Evolutionary conservation across 495 filamentous ascomycete species (phyloP), one percentile per base, ranked within the genome.

Genomic region (Gamarada debralockiae): DNA sequence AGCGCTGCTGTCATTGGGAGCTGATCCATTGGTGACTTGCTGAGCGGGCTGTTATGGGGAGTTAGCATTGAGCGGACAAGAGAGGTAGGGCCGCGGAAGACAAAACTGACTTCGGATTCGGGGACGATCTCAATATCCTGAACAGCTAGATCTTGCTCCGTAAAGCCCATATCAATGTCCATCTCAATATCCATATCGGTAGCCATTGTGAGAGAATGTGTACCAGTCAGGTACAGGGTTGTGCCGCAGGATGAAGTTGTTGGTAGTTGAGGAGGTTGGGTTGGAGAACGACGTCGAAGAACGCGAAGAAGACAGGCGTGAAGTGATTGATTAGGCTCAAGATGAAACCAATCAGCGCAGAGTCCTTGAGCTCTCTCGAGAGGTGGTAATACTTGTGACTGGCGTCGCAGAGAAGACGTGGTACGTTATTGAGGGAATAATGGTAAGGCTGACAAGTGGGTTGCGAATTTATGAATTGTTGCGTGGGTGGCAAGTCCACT

Each of bases 151-250:
- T 72, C 67, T 24, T 58, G 56, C 17, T 72, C 67, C 14, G 69
- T 64, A 60, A 73, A 66, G 53, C 81, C 83, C 18, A 85, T 66
- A 58, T 87, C 85, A 45, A 89, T 64, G 57, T 90, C 87, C 66
- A 90, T 86, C 43, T 91, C 87, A 47, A 90, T 83, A 65, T 92
- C 87, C 85, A 88, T 88, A 55, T 71, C 64, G 38, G 52, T 56
- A 14, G 53, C 59, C 59, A 62, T 61, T 17, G n/a, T 50, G 45
- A 43, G 5, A 47, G 10, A 41, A 20, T 20, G 14, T 39, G 5
- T 18, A n/a, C 36, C 36, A 39, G 14, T n/a, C 2, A 25, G 6
- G 41, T 21, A 25, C 12, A 25, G 20, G 20, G 10, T 21, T 23
- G 2, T 44, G 41, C 23, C 23, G 17, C 2, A 20, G 15, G 41